Conservation (phyloP, 2,329 filamentous ascomycete species). For the Aspergillus niger region DNA sequence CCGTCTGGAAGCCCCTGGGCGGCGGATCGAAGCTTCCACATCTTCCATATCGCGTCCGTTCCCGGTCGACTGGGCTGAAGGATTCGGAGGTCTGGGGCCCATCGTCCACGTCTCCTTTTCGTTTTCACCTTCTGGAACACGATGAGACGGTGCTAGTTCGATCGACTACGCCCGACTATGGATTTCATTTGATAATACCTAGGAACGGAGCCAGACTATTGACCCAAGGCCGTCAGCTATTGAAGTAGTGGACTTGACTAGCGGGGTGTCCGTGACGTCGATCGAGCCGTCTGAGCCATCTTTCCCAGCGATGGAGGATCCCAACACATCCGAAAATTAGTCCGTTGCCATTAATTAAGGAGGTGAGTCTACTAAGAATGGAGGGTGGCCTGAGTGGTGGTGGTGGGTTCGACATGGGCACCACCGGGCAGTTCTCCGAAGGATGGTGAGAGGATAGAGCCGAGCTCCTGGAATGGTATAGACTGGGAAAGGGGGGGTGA, state of each 20-base stretch:
- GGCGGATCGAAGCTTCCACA: constrained; percentile 29
- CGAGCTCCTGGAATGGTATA: no score
- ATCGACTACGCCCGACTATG: not conserved
- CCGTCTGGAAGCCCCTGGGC: constrained; percentile 32
- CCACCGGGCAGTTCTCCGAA: not conserved
- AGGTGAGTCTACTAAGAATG: not conserved
- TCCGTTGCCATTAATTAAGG: not conserved
- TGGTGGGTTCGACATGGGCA: not conserved
- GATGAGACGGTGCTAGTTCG: not conserved
- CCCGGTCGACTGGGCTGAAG: constrained; percentile 12
- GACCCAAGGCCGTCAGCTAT: constrained; percentile 20
- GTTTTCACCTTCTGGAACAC: not conserved
- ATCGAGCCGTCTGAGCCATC: constrained; percentile 13
- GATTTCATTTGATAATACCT: constrained; percentile 1
- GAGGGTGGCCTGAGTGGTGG: not conserved
- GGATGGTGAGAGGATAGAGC: no score
- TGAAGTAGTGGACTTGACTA: constrained; percentile 19
- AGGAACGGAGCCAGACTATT: constrained; percentile 16
- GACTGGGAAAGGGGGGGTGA: not conserved
- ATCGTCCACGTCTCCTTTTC: constrained; percentile 1
- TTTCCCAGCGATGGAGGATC: not conserved
- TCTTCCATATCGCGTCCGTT: constrained; percentile 16
- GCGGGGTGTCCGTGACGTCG: constrained; percentile 20
- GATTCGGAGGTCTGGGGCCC: constrained; percentile 4
- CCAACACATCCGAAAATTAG: not conserved